Conservation (phyloP, 2,329 filamentous ascomycete species). For the Fusarium sp. region DNA sequence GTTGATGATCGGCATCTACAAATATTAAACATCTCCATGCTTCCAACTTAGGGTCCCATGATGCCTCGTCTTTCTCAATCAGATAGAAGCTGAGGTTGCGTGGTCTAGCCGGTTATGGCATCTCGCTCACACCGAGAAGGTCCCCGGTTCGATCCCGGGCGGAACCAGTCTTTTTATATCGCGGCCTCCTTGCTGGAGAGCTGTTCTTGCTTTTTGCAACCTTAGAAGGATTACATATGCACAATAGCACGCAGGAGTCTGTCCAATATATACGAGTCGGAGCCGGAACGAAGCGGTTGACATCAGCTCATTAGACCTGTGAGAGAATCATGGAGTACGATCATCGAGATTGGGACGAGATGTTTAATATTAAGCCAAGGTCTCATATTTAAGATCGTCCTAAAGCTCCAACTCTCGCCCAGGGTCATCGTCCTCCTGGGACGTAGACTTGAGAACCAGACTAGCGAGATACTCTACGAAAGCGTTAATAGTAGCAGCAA, state of each 20-base stretch:
- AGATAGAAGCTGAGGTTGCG: slow-evolving; percentile 4
- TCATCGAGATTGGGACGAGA: too few species aligned
- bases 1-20: neutral
- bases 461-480: neutral
- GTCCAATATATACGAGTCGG: too few species aligned
- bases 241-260: too few species aligned
- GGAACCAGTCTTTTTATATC: slow-evolving; percentile 11
- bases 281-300: too few species aligned
- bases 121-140: slow-evolving; percentile 37
- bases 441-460: neutral
- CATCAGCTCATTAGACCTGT: too few species aligned
- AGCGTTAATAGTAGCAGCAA: neutral
- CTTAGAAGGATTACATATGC: too few species aligned
- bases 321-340: too few species aligned
- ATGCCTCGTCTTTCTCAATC: fast-evolving
- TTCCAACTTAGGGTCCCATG: neutral
- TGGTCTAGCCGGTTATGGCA: slow-evolving; percentile 38
- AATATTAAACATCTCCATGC: fast-evolving
- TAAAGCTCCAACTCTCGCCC: neutral
- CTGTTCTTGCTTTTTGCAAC: neutral
- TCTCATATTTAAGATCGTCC: neutral
- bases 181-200: fast-evolving
- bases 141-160: slow-evolving; percentile 35
- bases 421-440: neutral
- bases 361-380: too few species aligned